phyloP scores from a whole-genome alignment of 1,139 yeast species.

The Debaryomycetaceae sp. region DNA sequence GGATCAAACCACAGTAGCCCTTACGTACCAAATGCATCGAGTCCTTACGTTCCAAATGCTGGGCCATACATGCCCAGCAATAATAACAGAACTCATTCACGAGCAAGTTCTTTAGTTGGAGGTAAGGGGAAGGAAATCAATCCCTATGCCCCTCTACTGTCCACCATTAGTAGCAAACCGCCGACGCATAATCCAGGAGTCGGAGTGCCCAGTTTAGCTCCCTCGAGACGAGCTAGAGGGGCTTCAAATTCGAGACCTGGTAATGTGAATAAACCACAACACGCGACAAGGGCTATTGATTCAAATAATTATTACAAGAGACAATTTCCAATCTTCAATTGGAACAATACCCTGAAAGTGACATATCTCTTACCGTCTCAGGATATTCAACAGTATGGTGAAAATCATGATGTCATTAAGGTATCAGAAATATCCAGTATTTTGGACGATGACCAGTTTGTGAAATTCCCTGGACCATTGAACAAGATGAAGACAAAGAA shows the following conservation, averaged over 20 bases:
- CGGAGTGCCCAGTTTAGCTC: conserved; percentile 2
- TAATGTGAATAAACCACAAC: conserved; percentile 4
- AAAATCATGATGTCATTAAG: conserved; percentile 11
- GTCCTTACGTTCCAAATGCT: conserved; percentile 45
- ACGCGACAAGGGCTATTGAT: conserved; percentile 22
- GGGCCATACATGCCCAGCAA: conserved; percentile 47
- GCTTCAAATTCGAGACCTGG: conserved; percentile 2
- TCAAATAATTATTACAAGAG: conserved; percentile 41
- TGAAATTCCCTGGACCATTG: conserved; percentile 63
- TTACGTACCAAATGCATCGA: conserved; percentile 9
- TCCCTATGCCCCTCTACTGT: conserved; percentile 42
- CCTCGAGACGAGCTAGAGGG: background rate
- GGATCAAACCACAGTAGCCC: conserved; percentile 15
- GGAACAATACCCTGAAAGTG: conserved; percentile 48
- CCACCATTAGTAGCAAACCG: conserved; percentile 12
- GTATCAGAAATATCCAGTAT: conserved; percentile 16
- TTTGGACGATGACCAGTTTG: conserved; percentile 17
- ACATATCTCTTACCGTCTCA: conserved; percentile 27
- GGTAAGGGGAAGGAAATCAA: conserved; percentile 41
- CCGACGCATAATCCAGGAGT: background rate
- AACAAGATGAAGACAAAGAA: conserved; percentile 51
- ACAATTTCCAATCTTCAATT: conserved; percentile 77
- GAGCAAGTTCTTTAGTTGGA: conserved; percentile 43
- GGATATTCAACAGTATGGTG: conserved; percentile 11
- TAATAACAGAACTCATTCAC: conserved; percentile 35